A percentile compares a stretch with the other conserved stretches of the same genome.
Conservation (phyloP, 176 grass and related monocot genomes). For the Aegilops tauschii region DNA sequence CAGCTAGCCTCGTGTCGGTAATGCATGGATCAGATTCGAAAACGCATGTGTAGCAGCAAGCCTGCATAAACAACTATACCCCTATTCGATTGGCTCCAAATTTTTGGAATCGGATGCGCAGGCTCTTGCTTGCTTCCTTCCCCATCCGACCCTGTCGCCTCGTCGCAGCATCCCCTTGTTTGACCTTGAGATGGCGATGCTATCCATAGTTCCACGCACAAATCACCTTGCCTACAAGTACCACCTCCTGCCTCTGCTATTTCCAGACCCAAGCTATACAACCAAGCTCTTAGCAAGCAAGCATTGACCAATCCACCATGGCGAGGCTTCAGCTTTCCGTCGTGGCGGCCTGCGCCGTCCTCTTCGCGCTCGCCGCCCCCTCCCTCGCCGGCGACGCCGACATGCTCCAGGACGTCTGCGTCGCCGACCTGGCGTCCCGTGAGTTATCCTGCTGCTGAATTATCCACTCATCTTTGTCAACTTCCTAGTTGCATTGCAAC, state of each 20-base stretch:
- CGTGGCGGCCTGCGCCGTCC: constrained; percentile 16
- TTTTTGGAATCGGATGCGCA: no score
- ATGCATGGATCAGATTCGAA: no score
- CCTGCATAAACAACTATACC: no score
- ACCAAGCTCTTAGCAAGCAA: neutral
- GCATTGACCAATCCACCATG: neutral
- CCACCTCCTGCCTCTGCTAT: no score
- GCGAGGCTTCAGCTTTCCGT: constrained; percentile 23
- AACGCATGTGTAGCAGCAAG: no score
- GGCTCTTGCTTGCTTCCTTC: no score
- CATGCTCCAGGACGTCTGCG: constrained; percentile 86
- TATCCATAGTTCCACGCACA: neutral
- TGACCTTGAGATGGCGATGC: neutral
- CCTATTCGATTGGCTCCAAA: no score
- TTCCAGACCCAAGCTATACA: neutral
- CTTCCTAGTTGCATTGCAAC: neutral
- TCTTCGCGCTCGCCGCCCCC: constrained; percentile 16
- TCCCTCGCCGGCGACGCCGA: constrained; percentile 56
- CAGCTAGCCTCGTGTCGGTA: no score
- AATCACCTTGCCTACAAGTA: neutral
- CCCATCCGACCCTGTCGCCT: neutral
- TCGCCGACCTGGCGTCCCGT: constrained; percentile 55
- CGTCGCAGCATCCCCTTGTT: no score
- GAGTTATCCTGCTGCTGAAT: neutral
- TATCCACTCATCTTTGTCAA: neutral